These are phyloP conservation scores for Trichoderma oligosporum DNA, from an alignment of 2,329 filamentous ascomycete species.

Conservation along the genomic window DNA sequence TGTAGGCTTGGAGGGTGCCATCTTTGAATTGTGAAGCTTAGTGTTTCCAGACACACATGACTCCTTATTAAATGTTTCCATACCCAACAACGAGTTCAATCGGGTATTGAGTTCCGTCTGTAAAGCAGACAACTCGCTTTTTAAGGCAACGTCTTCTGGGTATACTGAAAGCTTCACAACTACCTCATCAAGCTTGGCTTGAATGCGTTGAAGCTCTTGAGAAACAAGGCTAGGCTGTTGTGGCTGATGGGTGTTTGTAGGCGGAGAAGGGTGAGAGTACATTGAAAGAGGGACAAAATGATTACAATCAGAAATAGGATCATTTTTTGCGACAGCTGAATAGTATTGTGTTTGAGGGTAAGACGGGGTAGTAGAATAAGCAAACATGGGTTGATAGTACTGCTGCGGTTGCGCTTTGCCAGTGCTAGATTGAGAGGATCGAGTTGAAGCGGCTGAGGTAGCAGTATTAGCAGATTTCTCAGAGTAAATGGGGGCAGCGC, in stretches of 20 bases:
- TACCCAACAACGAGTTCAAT: constrained; percentile 24
- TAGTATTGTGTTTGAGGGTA: not conserved
- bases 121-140: constrained; percentile 26
- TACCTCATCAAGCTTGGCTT: constrained; percentile 28
- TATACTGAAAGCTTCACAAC: constrained; percentile 26
- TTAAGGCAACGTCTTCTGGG: constrained; percentile 26
- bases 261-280: not conserved
- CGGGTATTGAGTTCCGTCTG: constrained; percentile 31
- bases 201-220: constrained; percentile 28
- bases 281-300: not conserved
- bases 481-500: not conserved
- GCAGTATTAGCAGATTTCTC: not conserved
- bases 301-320: not conserved
- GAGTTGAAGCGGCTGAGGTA: not conserved
- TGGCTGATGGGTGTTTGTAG: not conserved
- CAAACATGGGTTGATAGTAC: constrained; percentile 15
- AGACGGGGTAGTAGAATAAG: constrained; percentile 9
- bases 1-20: not conserved
- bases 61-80: not conserved
- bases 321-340: not conserved
- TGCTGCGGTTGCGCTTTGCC: constrained; percentile 1
- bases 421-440: not conserved
- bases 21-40: not conserved
- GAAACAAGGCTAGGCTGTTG: constrained; percentile 4
- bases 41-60: not conserved